phyloP scores from a whole-genome alignment of 352 stramenopile genomes.

The Phytophthora sansomeana region DNA sequence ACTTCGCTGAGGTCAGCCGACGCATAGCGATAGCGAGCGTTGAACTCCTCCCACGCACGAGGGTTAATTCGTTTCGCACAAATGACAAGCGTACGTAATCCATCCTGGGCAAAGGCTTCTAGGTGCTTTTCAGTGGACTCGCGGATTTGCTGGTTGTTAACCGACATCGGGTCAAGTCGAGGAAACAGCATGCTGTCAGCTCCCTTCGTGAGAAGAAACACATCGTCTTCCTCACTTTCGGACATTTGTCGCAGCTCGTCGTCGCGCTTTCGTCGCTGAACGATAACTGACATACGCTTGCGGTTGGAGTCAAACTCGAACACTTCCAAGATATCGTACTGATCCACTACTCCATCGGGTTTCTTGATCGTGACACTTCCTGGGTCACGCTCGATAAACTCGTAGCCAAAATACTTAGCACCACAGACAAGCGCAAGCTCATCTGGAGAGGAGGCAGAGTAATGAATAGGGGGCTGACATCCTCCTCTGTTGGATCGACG shows the following conservation, averaged over 20 bases:
- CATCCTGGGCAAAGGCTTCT: slow-evolving; percentile 86
- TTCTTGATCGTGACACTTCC: slow-evolving; percentile 77
- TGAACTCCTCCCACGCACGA: slow-evolving; percentile 73
- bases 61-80: slow-evolving; percentile 66
- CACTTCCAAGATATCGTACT: slow-evolving; percentile 93
- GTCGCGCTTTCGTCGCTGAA: slow-evolving; percentile 75
- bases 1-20: slow-evolving; percentile 74
- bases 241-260: slow-evolving; percentile 76
- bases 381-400: slow-evolving; percentile 77
- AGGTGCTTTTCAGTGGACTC: slow-evolving; percentile 71
- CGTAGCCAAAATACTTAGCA: slow-evolving; percentile 89
- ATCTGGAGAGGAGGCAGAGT: slow-evolving; percentile 92
- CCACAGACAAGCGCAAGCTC: slow-evolving; percentile 86
- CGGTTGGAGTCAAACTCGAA: slow-evolving; percentile 94
- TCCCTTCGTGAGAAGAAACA: slow-evolving; percentile 82
- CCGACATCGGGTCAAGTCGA: slow-evolving; percentile 51
- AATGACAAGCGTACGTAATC: slow-evolving; percentile 90
- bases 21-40: slow-evolving; percentile 68
- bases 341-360: slow-evolving; percentile 58
- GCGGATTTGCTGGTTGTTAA: slow-evolving; percentile 49
- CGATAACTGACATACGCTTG: slow-evolving; percentile 90
- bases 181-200: slow-evolving; percentile 90
- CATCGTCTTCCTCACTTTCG: slow-evolving; percentile 74
- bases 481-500: slow-evolving; percentile 41
- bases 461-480: slow-evolving; percentile 48